A percentile compares a stretch with the other conserved stretches of the same genome.
Evolutionary conservation across 768 basidiomycete genomes (phyloP).

Genomic region (Phylloporus scabripes): DNA sequence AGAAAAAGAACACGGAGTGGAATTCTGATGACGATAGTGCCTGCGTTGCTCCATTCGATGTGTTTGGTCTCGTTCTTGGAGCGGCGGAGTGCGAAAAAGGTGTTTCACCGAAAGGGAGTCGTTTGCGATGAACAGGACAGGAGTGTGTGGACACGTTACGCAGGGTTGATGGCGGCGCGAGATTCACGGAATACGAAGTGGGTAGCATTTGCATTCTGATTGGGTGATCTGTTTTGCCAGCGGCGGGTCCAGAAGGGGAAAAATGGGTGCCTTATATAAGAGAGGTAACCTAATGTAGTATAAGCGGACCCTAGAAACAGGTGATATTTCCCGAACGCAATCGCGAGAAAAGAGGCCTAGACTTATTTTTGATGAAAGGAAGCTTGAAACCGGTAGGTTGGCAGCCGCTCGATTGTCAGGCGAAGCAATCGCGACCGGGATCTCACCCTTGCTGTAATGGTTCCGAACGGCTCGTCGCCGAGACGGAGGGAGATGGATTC

Average conservation of each 20-base stretch:
- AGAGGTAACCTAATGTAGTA: constrained; percentile 17
- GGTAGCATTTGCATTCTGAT: constrained; percentile 28
- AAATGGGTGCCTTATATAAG: constrained; percentile 18
- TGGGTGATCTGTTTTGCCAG: constrained; percentile 20
- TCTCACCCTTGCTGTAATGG: constrained; percentile 27
- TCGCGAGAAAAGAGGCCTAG: constrained; percentile 25
- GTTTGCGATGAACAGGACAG: neutral
- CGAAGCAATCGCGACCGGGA: constrained; percentile 31
- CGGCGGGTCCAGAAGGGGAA: constrained; percentile 18
- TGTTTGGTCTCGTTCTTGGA: neutral
- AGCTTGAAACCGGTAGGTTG: constrained; percentile 27
- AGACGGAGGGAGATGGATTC: constrained; percentile 22
- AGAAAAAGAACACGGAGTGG: neutral
- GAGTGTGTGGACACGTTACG: neutral
- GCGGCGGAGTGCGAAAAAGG: constrained; percentile 15
- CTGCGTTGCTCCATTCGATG: neutral
- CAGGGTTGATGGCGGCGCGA: constrained; percentile 21
- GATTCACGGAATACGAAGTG: constrained; percentile 20
- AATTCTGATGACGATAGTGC: too few species aligned
- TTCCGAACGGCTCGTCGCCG: constrained; percentile 22
- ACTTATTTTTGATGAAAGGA: constrained; percentile 26
- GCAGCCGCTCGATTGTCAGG: constrained; percentile 31
- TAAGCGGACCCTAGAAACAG: constrained; percentile 32
- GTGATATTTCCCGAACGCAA: constrained; percentile 16
- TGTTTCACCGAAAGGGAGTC: constrained; percentile 6